Evolutionary conservation across 495 filamentous ascomycete species (phyloP).

Genomic region (Glutinoglossum americanum): DNA sequence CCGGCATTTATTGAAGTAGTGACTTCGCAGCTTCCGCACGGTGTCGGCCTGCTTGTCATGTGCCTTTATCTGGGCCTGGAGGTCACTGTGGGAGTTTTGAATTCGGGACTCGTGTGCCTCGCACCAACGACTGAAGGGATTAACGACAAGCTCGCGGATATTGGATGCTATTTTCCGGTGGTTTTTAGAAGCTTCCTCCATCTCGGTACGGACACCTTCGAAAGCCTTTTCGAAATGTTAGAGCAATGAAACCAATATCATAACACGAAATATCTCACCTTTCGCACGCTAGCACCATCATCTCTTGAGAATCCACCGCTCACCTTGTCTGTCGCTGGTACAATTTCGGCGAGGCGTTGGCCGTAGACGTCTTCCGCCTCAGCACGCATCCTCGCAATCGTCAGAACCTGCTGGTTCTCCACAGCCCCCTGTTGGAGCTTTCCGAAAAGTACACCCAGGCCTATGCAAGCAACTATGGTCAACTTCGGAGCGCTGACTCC

Average conservation of each 20-base stretch:
- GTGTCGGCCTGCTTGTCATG: constrained; percentile 80
- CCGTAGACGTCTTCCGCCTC: constrained; percentile 89
- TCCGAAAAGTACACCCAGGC: constrained; percentile 83
- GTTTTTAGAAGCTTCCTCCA: constrained; percentile 74
- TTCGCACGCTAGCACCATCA: constrained; percentile 87
- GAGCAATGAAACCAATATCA: not conserved
- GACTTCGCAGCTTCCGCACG: constrained; percentile 78
- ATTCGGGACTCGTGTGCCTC: constrained; percentile 81
- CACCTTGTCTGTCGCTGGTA: constrained; percentile 60
- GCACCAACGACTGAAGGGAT: constrained; percentile 86
- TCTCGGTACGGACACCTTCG: constrained; percentile 83
- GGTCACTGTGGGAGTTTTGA: constrained; percentile 80
- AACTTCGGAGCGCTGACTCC: constrained; percentile 2
- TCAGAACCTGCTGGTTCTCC: constrained; percentile 86
- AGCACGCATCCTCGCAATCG: constrained; percentile 80
- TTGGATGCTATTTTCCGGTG: constrained; percentile 91
- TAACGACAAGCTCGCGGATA: constrained; percentile 85
- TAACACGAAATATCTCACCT: constrained; percentile 33
- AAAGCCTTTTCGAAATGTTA: constrained; percentile 42
- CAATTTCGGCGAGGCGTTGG: constrained; percentile 57
- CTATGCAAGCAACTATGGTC: constrained; percentile 17
- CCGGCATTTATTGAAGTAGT: constrained; percentile 97
- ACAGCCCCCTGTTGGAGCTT: constrained; percentile 92
- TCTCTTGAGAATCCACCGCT: constrained; percentile 74
- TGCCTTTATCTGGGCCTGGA: constrained; percentile 70